phyloP scores from a whole-genome alignment of 1,284 basidiomycete species.

The Apiotrichum sp. region DNA sequence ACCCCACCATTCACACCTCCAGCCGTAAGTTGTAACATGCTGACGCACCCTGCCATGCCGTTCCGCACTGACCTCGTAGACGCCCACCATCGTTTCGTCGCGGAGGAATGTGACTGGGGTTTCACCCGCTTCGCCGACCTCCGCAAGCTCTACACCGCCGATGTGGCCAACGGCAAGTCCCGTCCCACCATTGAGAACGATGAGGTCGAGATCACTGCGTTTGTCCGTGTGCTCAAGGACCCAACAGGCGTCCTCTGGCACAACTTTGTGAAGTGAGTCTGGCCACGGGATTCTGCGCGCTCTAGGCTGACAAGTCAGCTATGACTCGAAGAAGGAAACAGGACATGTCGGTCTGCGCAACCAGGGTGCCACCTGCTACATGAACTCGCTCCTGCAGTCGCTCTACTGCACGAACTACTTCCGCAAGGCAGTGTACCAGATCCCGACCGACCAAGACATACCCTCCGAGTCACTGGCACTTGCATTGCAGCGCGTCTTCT shows the following conservation, averaged over 20 bases:
- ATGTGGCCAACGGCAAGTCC: slow-evolving; percentile 58
- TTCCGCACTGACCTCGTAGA: slow-evolving; percentile 53
- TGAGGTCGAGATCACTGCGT: slow-evolving; percentile 87
- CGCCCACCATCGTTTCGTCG: slow-evolving; percentile 98
- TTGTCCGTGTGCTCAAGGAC: slow-evolving; percentile 96
- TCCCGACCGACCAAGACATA: slow-evolving; percentile 92
- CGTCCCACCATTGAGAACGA: slow-evolving; percentile 96
- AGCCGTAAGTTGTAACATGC: slow-evolving; percentile 64
- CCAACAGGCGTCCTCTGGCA: slow-evolving; percentile 99
- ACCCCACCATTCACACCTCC: slow-evolving; percentile 94
- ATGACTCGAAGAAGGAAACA: slow-evolving; percentile 99
- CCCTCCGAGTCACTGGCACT: slow-evolving; percentile 91
- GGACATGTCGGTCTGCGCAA: slow-evolving; percentile 98
- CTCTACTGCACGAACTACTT: slow-evolving; percentile 94
- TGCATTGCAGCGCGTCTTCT: slow-evolving; percentile 95
- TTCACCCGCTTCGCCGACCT: slow-evolving; percentile 99
- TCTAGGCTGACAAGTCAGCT: slow-evolving; percentile 54
- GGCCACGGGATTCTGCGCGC: background rate
- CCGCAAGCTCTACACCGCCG: slow-evolving; percentile 82
- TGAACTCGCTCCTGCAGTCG: slow-evolving; percentile 98
- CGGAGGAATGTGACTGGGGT: slow-evolving; percentile 99
- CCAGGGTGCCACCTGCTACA: slow-evolving; percentile 99
- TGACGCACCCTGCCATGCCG: background rate
- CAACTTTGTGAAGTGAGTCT: slow-evolving; percentile 93
- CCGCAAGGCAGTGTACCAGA: slow-evolving; percentile 98